A percentile compares a stretch with the other conserved stretches of the same genome.
These are phyloP conservation scores for Byssochlamys sp. DNA, from an alignment of 2,329 filamentous ascomycete species.

Conservation along the genomic window DNA sequence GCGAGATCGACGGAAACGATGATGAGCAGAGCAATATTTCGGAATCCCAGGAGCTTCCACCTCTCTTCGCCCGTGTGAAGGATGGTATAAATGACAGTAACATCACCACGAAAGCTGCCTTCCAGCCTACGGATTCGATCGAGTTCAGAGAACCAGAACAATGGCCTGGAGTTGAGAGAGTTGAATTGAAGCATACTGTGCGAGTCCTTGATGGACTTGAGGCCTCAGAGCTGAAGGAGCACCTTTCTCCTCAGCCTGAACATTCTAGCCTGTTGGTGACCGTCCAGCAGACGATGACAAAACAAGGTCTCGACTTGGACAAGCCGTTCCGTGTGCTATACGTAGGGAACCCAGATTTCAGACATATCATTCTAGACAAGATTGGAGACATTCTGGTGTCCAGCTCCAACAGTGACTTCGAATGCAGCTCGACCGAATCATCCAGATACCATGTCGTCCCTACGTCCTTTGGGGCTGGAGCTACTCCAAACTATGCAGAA, in stretches of 20 bases:
- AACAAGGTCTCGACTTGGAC: conserved; percentile 28
- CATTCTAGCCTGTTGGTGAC: conserved; percentile 29
- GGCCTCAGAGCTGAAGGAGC: conserved; percentile 18
- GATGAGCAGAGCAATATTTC: conserved; percentile 20
- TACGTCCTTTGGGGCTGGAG: conserved; percentile 37
- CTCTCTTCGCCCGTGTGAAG: conserved; percentile 18
- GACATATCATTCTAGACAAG: conserved; percentile 37
- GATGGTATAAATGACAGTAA: conserved; percentile 26
- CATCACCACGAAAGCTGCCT: conserved; percentile 24
- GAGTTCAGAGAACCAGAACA: conserved; percentile 34
- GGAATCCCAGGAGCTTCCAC: conserved; percentile 21
- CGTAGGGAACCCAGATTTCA: conserved; percentile 29
- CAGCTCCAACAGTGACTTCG: conserved; percentile 23
- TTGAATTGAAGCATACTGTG: conserved; percentile 36
- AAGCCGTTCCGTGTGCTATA: conserved; percentile 38
- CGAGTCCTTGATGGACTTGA: conserved; percentile 24
- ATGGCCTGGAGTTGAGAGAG: conserved; percentile 29
- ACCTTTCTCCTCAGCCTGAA: conserved; percentile 17
- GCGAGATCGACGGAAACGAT: conserved; percentile 26
- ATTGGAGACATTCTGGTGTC: conserved; percentile 40
- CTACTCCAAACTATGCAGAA: conserved; percentile 38
- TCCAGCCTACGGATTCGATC: conserved; percentile 28
- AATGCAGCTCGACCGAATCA: conserved; percentile 28
- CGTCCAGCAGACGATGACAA: conserved; percentile 37
- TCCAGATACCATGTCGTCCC: conserved; percentile 41